Evolutionary conservation across 108 stramenopile species (phyloP).

Genomic region (Pseudonitzschia delicatissima): DNA sequence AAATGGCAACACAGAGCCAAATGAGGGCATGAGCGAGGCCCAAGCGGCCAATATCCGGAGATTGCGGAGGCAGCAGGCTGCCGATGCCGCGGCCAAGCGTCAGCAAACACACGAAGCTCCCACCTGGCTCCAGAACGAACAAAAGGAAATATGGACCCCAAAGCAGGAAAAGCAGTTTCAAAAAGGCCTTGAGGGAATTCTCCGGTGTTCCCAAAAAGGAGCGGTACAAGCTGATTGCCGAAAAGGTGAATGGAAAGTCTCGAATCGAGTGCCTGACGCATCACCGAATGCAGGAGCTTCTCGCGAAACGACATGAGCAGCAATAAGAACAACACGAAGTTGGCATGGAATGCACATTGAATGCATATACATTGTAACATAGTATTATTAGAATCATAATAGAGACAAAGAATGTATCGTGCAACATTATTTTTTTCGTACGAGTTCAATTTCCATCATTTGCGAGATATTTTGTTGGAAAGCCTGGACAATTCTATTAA

Average conservation of each 20-base stretch:
- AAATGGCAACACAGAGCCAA: not conserved
- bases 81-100: not conserved
- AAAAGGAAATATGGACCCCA: constrained; percentile 21
- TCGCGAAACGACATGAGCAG: not conserved
- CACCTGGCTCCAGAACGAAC: constrained; percentile 22
- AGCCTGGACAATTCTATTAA: no score
- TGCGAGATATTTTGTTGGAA: no score
- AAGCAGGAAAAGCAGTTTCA: constrained; percentile 24
- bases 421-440: no score
- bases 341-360: no score
- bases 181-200: constrained; percentile 1
- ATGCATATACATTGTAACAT: no score
- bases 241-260: constrained; percentile 17
- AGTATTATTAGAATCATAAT: no score
- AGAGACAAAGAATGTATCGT: no score
- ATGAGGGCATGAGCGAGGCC: not conserved
- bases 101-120: constrained; percentile 1
- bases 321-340: not conserved
- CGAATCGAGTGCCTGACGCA: constrained; percentile 16
- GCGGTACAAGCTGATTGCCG: constrained; percentile 19
- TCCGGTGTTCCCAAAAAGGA: constrained; percentile 17
- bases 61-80: not conserved
- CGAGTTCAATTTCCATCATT: no score
- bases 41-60: not conserved
- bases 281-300: constrained; percentile 10